phyloP scores from a whole-genome alignment of 352 stramenopile species.

The Phytophthora tentaculata region DNA sequence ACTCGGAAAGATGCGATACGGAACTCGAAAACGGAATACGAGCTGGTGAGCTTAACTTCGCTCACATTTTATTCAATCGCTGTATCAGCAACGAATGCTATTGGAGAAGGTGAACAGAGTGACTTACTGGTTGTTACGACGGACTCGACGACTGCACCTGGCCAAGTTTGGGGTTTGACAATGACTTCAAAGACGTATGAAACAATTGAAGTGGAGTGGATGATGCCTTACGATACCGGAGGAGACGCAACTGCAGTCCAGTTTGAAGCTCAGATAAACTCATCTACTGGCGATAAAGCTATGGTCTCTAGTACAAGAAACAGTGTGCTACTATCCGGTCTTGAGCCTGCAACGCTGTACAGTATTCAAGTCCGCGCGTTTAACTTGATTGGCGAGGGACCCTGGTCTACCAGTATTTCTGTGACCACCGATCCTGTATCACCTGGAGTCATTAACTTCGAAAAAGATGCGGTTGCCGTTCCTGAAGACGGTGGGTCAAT shows the following conservation, averaged over 20 bases:
- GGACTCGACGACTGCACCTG: constrained; percentile 27
- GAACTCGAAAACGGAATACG: constrained; percentile 29
- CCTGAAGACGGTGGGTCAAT: constrained; percentile 31
- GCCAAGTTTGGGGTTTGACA: constrained; percentile 17
- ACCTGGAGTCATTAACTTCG: constrained; percentile 53
- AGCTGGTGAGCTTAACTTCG: constrained; percentile 42
- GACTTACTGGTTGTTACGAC: constrained; percentile 36
- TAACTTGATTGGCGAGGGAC: constrained; percentile 27
- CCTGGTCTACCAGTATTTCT: constrained; percentile 40
- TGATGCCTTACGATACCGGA: constrained; percentile 43
- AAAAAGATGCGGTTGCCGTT: constrained; percentile 9
- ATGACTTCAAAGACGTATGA: constrained; percentile 32
- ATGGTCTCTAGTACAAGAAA: background rate
- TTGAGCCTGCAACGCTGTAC: constrained; percentile 42
- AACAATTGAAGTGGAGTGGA: constrained; percentile 40
- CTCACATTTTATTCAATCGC: constrained; percentile 37
- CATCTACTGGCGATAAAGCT: background rate
- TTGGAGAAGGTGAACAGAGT: constrained; percentile 39
- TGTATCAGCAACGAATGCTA: constrained; percentile 38
- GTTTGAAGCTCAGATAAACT: constrained; percentile 38
- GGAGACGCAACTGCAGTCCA: constrained; percentile 29
- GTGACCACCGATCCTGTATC: constrained; percentile 55
- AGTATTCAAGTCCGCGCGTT: constrained; percentile 37
- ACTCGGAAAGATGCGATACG: background rate
- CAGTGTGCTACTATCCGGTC: constrained; percentile 13